Evolutionary conservation across 2,329 filamentous ascomycete species (phyloP).

Genomic region (Neoascochyta sp.): DNA sequence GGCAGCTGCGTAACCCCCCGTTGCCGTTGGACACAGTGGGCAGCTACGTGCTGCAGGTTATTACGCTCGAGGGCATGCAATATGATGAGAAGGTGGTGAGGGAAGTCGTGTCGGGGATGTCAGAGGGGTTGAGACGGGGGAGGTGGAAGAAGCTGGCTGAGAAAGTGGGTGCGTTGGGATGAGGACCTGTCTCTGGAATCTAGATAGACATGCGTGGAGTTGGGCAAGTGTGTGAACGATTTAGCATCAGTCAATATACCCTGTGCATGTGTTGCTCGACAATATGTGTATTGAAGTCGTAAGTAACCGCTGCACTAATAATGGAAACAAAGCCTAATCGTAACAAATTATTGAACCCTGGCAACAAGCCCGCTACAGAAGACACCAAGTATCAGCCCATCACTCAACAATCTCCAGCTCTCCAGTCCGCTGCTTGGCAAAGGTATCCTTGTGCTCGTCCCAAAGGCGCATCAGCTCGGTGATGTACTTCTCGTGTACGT

Average conservation of each 20-base stretch:
- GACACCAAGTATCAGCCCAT: neutral
- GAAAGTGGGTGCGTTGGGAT: constrained; percentile 13
- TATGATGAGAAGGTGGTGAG: constrained; percentile 21
- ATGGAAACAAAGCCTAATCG: too few relatives aligned
- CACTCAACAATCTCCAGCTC: constrained; percentile 66
- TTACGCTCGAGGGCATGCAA: constrained; percentile 27
- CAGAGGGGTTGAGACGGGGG: constrained; percentile 19
- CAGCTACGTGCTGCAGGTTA: constrained; percentile 30
- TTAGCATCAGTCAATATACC: too few relatives aligned
- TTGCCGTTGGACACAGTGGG: constrained; percentile 26
- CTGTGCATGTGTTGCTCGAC: too few relatives aligned
- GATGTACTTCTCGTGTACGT: constrained; percentile 75
- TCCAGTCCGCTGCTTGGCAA: constrained; percentile 58
- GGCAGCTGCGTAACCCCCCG: constrained; percentile 28
- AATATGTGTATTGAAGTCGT: too few relatives aligned
- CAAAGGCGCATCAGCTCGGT: constrained; percentile 69
- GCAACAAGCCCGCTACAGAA: too few relatives aligned
- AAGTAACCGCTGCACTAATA: too few relatives aligned
- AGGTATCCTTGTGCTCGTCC: constrained; percentile 74
- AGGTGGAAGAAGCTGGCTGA: constrained; percentile 25
- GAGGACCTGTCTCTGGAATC: too few relatives aligned
- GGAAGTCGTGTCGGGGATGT: constrained; percentile 17
- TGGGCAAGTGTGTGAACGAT: too few relatives aligned
- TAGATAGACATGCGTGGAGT: neutral
- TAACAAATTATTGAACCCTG: too few relatives aligned